Evolutionary conservation across 345 rosid species (phyloP), one percentile per base, ranked within the genome.

Genomic region (Melaleuca quinquenervia): DNA sequence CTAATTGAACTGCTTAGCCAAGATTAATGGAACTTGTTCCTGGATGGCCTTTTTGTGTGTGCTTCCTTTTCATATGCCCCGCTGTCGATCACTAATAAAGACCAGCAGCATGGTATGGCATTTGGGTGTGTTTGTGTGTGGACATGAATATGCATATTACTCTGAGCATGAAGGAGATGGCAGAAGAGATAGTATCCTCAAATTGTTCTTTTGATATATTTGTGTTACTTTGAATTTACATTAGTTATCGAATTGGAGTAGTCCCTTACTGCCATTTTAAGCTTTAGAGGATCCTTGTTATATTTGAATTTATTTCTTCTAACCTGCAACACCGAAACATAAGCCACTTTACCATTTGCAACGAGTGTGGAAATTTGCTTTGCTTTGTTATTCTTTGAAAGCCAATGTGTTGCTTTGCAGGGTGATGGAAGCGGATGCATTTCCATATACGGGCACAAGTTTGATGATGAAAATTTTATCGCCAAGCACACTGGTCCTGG

Each of bases 401-500:
- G 60, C 8, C 78, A 41, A 13, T 82, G 16, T 24, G 14, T 86
- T 62, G 60, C 32, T 87, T 91, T 85, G 89, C 91, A 97, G 99
- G 98, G 97, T 84, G 99, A 97, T 90, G 99, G 99, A 83, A 94
- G 96, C 85, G 99, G 99, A 82, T 97, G 98, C 50, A 80, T 89
- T 85, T 97, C 99, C 21, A 93, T 97, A 36, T 96, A 95, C 82
- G 99, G 99, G 22, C 98, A 83, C 84, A 92, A 95, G 91, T 95
- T 96, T 50, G 98, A 96, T 1, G 99, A 97, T 87, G 98, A 97
- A 87, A 96, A 94, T 86, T 97, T 96, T 87, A 88, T 89, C 76
- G 97, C 99, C 45, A 96, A 94, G 83, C 99, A 97, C 90, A 97
- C 99, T 60, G 99, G 99, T 22, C 99, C 99, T 22, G 99, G 99